A percentile compares a stretch with the other conserved stretches of the same genome.
Conservation (phyloP, 768 basidiomycete genomes). For the Leccinum ochraceum region DNA sequence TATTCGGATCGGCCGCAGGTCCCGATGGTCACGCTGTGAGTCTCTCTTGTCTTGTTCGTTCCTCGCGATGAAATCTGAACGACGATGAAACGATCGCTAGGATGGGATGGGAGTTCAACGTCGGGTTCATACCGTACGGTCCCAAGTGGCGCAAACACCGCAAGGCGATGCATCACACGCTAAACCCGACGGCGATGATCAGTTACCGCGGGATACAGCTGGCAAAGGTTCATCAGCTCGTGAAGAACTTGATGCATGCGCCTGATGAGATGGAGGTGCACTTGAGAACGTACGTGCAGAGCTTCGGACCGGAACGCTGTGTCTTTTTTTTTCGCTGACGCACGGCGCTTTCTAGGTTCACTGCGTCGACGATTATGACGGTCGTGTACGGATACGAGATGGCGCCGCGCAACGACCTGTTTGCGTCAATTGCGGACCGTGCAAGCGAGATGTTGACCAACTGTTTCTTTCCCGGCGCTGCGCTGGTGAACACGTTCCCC, state of each 20-base stretch:
- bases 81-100: not conserved
- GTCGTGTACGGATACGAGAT: constrained; percentile 39
- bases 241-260: constrained; percentile 28
- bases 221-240: constrained; percentile 32
- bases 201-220: constrained; percentile 36
- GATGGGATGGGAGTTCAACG: constrained; percentile 43
- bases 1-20: constrained; percentile 31
- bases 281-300: constrained; percentile 18
- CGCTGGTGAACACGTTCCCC: constrained; percentile 34
- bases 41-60: not conserved
- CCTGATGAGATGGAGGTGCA: constrained; percentile 32
- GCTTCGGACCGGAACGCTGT: not conserved
- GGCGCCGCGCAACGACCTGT: constrained; percentile 30
- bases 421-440: constrained; percentile 33
- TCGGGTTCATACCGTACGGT: constrained; percentile 38
- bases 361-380: constrained; percentile 34
- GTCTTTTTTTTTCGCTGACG: not conserved
- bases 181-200: constrained; percentile 32
- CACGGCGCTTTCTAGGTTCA: constrained; percentile 18
- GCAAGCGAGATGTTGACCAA: constrained; percentile 33
- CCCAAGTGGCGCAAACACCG: constrained; percentile 40
- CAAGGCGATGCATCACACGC: constrained; percentile 38
- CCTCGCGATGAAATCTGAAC: not conserved
- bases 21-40: constrained; percentile 26
- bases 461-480: constrained; percentile 33